Evolutionary conservation across 768 basidiomycete species (phyloP), one percentile per base, ranked within the genome.

Genomic region (Tremella mesenterica): DNA sequence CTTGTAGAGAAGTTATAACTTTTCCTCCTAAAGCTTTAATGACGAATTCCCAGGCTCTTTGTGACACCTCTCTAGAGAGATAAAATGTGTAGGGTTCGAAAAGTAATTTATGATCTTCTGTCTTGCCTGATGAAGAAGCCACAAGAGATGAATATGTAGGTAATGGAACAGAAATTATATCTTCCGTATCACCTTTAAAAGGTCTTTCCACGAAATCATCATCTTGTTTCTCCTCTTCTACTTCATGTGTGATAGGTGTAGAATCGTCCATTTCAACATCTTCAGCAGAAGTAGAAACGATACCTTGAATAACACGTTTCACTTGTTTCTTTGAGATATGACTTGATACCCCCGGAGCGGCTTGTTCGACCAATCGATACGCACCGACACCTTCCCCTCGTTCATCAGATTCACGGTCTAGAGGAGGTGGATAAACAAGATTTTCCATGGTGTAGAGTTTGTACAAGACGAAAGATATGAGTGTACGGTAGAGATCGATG

Each of bases 361-460:
- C 59, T 54, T 54, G 57, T 39, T 36, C 75, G 79, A 75, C 71
- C 25, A 99, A 76, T 59, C 75, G 81, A 73, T 92, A 86, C 2
- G 93, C 92, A 44, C 87, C 89, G 31, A 97, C 81, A 6, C 90
- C 89, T 16, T 90, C 91, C n/a, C 75, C 76, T 13, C 80, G 86
- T 66, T 92, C 92, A 63, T 93, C 88, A 66, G 87, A 87, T 59
- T 78, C 80, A 28, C 74, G 64, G 69, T 99, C 91, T 55, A 95
- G 70, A 12, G 88, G 86, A 0, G 95, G 93, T n/a, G 95, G 95
- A 69, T 99, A 99, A 25, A 89, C 82, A 44, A 97, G 79, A 58
- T 87, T 87, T 31, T 80, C 80, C 68, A 96, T 91, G n/a, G 86
- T 85, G 76, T 90, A 99, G n/a, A 99, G 81, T 76, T 93, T 95